Evolutionary conservation across 2,329 filamentous ascomycete species (phyloP), one percentile per base, ranked within the genome.

Genomic region (Botryosphaeria dothidea): DNA sequence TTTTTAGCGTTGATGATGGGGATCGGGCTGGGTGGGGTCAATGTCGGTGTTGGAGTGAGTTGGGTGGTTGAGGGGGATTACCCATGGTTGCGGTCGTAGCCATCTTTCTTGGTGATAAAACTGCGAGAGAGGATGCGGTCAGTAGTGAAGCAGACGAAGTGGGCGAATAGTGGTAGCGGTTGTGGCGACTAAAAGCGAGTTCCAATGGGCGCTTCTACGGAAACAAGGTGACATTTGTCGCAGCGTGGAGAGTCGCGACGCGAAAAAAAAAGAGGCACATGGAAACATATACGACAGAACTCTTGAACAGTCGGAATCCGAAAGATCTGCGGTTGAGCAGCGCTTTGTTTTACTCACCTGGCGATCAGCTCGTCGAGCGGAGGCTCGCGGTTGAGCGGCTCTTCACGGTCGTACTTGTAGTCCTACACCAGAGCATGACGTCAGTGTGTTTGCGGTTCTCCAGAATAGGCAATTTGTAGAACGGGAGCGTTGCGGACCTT

Each of bases 51-150:
- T 64, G 23, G 27, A 41, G 31, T 34, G 34, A 54, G 4, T 17
- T 23, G 8, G 11, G 34, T 36, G 4, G 2, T n/a, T n/a, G n/a
- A 48, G 23, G 31, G 41, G 21, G 29, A 23, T n/a, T 65, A 66
- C 69, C 82, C 83, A 71, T 87, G 85, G 65, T 87, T 88, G 31
- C 86, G 81, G 71, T 88, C 84, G 70, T 87, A 88, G 31, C 80
- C 81, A 31, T 78, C 78, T 38, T 74, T 70, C 61, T 68, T 43
- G 21, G 83, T 83, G 51, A 88, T 78, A 72, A 86, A 87, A 56
- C 79, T 80, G 34, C 17, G n/a, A 11, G 9, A 11, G 17, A 23
- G 25, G 3, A 36, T 3, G 21, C 2, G 7, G 11, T 66, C 15
- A 51, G 60, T 4, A 1, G 29, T 29, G 23, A 13, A 29, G 17